Percentiles rank a stretch among this genome's conserved stretches.
phyloP scores from a whole-genome alignment of 2,329 filamentous ascomycete species.

The Calonectria ilicicola region DNA sequence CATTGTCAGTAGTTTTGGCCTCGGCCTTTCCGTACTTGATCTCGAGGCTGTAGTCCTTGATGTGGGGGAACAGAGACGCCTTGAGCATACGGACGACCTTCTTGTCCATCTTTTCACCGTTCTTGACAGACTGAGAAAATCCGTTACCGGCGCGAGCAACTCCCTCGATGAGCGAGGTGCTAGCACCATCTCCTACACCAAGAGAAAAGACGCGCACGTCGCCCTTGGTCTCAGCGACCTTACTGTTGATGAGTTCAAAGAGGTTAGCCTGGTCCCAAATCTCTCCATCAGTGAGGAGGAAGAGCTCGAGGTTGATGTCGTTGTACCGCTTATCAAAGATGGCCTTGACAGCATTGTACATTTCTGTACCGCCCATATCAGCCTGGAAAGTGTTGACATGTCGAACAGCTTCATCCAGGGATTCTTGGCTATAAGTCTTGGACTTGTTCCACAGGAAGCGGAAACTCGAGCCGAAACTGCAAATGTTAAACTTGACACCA shows the following conservation, averaged over 20 bases:
- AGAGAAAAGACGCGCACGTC: constrained; percentile 65
- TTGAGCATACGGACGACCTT: constrained; percentile 82
- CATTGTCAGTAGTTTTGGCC: constrained; percentile 43
- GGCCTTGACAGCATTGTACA: constrained; percentile 58
- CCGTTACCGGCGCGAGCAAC: constrained; percentile 66
- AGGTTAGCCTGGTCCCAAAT: constrained; percentile 60
- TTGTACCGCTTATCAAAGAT: constrained; percentile 56
- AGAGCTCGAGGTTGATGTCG: constrained; percentile 64
- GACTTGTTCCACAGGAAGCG: constrained; percentile 63
- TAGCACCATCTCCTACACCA: constrained; percentile 64
- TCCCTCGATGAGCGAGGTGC: constrained; percentile 66
- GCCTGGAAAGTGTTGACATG: constrained; percentile 58
- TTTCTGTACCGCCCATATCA: constrained; percentile 67
- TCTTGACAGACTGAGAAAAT: constrained; percentile 71
- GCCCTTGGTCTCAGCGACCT: constrained; percentile 54
- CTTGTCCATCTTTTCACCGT: constrained; percentile 74
- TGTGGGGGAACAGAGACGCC: constrained; percentile 74
- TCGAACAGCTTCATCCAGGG: constrained; percentile 54
- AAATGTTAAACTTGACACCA: constrained; percentile 77
- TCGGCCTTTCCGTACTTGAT: constrained; percentile 63
- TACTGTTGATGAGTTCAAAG: constrained; percentile 58
- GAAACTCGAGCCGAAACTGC: constrained; percentile 68
- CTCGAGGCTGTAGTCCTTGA: constrained; percentile 73
- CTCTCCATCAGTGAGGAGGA: constrained; percentile 69
- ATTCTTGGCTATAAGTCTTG: constrained; percentile 57